Base-by-base conservation (phyloP, 2,329 filamentous ascomycete species). In the Apiospora malaysiana region DNA sequence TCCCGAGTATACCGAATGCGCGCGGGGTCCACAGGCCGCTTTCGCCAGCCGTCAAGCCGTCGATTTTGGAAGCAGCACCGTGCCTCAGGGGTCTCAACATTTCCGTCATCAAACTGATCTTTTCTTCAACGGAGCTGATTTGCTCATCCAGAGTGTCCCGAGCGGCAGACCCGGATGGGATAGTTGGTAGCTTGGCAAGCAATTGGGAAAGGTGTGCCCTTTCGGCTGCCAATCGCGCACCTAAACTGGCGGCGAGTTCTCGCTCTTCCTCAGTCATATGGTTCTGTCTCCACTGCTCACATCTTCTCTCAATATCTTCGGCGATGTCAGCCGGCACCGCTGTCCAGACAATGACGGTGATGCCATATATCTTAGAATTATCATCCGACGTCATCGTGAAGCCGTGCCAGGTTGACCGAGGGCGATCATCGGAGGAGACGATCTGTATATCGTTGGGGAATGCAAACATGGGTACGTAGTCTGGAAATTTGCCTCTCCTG, bases 391-490 rank as follows among this genome's bases (percentile, higher is more conserved):
- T 99, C 96, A 99, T 98, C 73, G 94, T 95, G 79, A 99, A 99
- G 67, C 96, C 96, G 82, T 99, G 96, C 96, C 96, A 99, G 32
- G 95, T 98, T n/a, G 96, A 95, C 73, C 94, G 89, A 0, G 96
- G 96, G 73, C 95, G 89, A 79, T 97, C 94, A 78, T 99, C 96
- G 1, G 95, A 95, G 1, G 96, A 98, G 12, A 98, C 94, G 69
- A 99, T 96, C 74, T 94, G 94, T 76, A 99, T 96, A 81, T 99
- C 96, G 81, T 98, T 98, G 65, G 96, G 96, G 77, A 98, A 99
- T 69, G 96, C 95, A 82, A 99, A 99, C 96, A 99, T 98, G 70
- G 96, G 96, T 23, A 99, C 94, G 78, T 98, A 99, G 79, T 99
- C 96, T 0, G 96, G 96, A 78, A 99, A 98, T 71, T 89, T 91